These are phyloP conservation scores for Lentinula boryana DNA, from an alignment of 768 basidiomycete genomes.

Conservation along the genomic window DNA sequence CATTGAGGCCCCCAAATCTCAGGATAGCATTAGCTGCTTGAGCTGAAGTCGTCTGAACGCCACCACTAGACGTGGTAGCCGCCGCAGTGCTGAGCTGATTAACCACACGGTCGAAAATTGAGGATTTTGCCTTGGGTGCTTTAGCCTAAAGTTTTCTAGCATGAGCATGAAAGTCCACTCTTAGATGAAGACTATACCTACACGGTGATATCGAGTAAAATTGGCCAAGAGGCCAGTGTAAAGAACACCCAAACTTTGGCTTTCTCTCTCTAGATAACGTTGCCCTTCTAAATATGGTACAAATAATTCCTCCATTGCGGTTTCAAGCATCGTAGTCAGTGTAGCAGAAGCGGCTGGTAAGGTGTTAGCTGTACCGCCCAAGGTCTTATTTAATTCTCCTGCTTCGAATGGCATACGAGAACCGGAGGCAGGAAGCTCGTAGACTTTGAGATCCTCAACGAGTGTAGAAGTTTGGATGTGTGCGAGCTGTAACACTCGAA, in stretches of 20 bases:
- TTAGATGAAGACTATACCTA: slow-evolving; percentile 29
- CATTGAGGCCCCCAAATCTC: slow-evolving; percentile 80
- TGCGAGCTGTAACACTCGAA: slow-evolving; percentile 85
- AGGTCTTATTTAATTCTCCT: slow-evolving; percentile 52
- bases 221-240: slow-evolving; percentile 65
- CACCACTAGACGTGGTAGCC: slow-evolving; percentile 52
- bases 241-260: slow-evolving; percentile 71
- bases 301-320: slow-evolving; percentile 93
- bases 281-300: slow-evolving; percentile 90
- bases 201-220: slow-evolving; percentile 78
- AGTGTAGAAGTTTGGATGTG: slow-evolving; percentile 73
- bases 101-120: slow-evolving; percentile 86
- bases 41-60: slow-evolving; percentile 63
- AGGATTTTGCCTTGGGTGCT: slow-evolving; percentile 59
- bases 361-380: slow-evolving; percentile 39
- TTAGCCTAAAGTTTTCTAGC: slow-evolving; percentile 35
- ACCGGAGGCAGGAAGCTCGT: slow-evolving; percentile 71
- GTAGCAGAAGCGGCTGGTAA: slow-evolving; percentile 45
- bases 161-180: slow-evolving; percentile 16
- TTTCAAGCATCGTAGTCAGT: slow-evolving; percentile 87
- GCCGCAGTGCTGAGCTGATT: slow-evolving; percentile 81
- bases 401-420: slow-evolving; percentile 61
- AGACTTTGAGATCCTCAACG: slow-evolving; percentile 87
- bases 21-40: slow-evolving; percentile 86
- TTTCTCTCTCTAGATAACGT: slow-evolving; percentile 89